These are phyloP conservation scores for Gossypium sturtianum DNA, from an alignment of 345 rosid species.

Conservation along the genomic window DNA sequence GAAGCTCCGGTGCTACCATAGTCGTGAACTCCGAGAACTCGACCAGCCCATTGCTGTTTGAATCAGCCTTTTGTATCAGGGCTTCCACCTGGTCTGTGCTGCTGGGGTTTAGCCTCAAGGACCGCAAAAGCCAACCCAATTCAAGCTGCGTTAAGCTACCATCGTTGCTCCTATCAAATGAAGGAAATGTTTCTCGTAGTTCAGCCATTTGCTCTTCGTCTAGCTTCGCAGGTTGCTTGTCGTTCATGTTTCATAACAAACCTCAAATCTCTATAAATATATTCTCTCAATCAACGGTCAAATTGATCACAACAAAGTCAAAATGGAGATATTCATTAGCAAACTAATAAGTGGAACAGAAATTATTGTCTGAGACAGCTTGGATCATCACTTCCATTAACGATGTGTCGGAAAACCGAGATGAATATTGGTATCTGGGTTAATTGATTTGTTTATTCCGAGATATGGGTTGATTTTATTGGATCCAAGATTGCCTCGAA, in stretches of 20 bases:
- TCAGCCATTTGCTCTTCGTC: constrained; percentile 77
- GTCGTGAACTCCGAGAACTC: constrained; percentile 84
- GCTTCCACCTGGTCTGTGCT: constrained; percentile 69
- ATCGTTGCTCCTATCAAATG: constrained; percentile 79
- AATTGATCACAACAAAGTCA: background rate
- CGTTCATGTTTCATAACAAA: constrained; percentile 34
- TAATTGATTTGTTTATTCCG: background rate
- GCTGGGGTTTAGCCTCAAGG: constrained; percentile 69
- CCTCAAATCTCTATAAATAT: background rate
- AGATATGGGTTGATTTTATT: background rate
- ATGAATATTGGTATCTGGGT: background rate
- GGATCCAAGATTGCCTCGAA: constrained; percentile 23
- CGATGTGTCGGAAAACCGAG: background rate
- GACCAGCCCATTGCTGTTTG: constrained; percentile 74
- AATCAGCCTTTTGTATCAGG: constrained; percentile 65
- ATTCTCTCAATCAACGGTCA: background rate
- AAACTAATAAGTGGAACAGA: background rate
- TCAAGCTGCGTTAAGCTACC: constrained; percentile 88
- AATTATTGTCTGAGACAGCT: background rate
- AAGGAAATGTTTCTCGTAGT: constrained; percentile 72
- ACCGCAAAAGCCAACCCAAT: constrained; percentile 79
- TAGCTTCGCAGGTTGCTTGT: constrained; percentile 43
- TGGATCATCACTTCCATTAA: background rate
- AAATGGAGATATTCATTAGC: background rate
- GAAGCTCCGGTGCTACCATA: constrained; percentile 71